These are phyloP conservation scores for Penicillium tannophilum DNA, from an alignment of 495 filamentous ascomycete genomes.

Conservation along the genomic window DNA sequence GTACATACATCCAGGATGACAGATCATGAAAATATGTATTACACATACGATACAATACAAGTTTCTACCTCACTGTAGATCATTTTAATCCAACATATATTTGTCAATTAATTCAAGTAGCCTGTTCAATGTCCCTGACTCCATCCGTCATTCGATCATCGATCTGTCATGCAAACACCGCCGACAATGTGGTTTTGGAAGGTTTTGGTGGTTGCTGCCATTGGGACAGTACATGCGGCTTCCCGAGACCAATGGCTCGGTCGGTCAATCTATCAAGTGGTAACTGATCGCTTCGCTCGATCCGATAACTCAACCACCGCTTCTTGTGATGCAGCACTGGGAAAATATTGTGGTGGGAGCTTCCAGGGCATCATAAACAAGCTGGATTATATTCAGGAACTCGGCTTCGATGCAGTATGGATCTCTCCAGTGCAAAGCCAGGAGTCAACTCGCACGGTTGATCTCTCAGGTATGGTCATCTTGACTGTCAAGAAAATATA, in stretches of 20 bases:
- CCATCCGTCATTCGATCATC: slow-evolving; percentile 4
- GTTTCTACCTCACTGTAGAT: background rate
- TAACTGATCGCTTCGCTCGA: slow-evolving; percentile 69
- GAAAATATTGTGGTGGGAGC: slow-evolving; percentile 70
- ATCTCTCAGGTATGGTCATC: slow-evolving; percentile 52
- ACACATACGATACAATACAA: background rate
- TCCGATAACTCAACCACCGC: slow-evolving; percentile 51
- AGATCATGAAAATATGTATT: background rate
- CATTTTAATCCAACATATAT: background rate
- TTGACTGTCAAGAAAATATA: slow-evolving; percentile 44
- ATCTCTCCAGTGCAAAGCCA: slow-evolving; percentile 49
- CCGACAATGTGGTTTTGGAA: slow-evolving; percentile 17
- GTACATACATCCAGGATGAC: background rate
- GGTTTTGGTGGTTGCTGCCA: slow-evolving; percentile 15
- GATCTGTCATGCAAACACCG: slow-evolving; percentile 15
- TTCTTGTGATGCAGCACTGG: slow-evolving; percentile 23
- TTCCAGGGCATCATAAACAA: slow-evolving; percentile 64
- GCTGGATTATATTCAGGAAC: slow-evolving; percentile 53
- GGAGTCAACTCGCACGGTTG: slow-evolving; percentile 32
- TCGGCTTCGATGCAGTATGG: slow-evolving; percentile 73
- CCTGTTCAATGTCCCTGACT: background rate
- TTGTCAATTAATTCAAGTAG: background rate
- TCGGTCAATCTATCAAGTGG: slow-evolving; percentile 54
- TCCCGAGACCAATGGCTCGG: slow-evolving; percentile 20
- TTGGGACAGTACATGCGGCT: slow-evolving; percentile 16